Evolutionary conservation across 2,329 filamentous ascomycete genomes (phyloP).

Genomic region (Fusarium mexicanum): DNA sequence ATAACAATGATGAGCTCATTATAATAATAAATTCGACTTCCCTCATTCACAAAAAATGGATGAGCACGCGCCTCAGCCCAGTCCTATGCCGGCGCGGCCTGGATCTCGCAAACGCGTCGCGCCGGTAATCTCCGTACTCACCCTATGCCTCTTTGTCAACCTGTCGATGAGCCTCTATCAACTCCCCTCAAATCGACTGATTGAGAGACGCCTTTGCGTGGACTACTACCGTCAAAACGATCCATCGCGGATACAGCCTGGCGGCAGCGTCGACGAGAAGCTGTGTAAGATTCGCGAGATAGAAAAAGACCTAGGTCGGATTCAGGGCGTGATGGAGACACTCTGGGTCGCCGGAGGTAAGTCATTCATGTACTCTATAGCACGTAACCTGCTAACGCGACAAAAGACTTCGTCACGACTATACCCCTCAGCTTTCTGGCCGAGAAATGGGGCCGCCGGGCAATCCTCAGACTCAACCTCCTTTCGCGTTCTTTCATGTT

Average conservation of each 20-base stretch:
- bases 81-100: background rate
- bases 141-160: constrained; percentile 57
- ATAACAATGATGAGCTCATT: background rate
- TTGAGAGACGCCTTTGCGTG: constrained; percentile 59
- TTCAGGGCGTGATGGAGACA: constrained; percentile 62
- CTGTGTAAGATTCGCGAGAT: constrained; percentile 64
- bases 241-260: constrained; percentile 41
- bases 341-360: constrained; percentile 59
- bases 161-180: constrained; percentile 59
- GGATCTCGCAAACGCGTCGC: background rate
- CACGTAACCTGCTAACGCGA: background rate
- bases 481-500: constrained; percentile 46
- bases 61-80: background rate
- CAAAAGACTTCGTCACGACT: constrained; percentile 60
- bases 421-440: constrained; percentile 59
- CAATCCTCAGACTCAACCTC: constrained; percentile 56
- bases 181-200: constrained; percentile 57
- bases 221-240: constrained; percentile 58
- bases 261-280: constrained; percentile 58
- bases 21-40: background rate
- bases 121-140: constrained; percentile 45
- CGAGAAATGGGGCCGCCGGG: constrained; percentile 53
- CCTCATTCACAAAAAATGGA: background rate
- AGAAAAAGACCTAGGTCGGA: constrained; percentile 61
- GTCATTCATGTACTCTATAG: background rate